phyloP scores from a whole-genome alignment of 2,329 filamentous ascomycete genomes.

The Phialophora chinensis region DNA sequence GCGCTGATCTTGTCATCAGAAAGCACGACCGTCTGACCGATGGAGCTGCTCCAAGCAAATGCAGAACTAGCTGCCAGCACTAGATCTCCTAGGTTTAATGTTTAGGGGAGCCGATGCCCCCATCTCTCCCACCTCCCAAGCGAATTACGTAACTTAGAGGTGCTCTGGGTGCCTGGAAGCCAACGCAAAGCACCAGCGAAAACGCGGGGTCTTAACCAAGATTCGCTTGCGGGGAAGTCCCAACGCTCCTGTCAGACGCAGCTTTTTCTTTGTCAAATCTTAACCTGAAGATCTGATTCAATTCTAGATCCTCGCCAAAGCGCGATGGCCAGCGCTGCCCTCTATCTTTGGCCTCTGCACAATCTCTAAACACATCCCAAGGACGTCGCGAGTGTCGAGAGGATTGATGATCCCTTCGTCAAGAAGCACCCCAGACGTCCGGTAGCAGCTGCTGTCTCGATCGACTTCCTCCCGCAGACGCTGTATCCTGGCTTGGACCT shows the following conservation, averaged over 20 bases:
- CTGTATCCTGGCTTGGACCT: slow-evolving; percentile 40
- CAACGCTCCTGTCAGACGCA: not conserved
- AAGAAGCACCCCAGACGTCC: slow-evolving; percentile 44
- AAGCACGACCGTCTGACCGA: not conserved
- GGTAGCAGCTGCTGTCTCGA: slow-evolving; percentile 46
- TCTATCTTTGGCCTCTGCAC: slow-evolving; percentile 41
- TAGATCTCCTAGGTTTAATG: no score
- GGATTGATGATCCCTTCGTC: slow-evolving; percentile 51
- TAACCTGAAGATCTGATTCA: not conserved
- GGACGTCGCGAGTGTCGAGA: slow-evolving; percentile 47
- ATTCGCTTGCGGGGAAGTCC: not conserved
- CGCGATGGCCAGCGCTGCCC: slow-evolving; percentile 41
- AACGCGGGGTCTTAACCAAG: not conserved
- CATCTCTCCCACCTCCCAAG: no score
- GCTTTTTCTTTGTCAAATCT: not conserved
- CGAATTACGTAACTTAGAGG: no score
- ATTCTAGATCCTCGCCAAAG: slow-evolving; percentile 39
- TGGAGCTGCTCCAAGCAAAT: no score
- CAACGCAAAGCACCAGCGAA: not conserved
- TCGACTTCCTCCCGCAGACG: slow-evolving; percentile 42
- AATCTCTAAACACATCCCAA: slow-evolving; percentile 48
- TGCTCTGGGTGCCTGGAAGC: no score
- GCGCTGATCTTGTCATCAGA: not conserved
- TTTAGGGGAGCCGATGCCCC: no score
- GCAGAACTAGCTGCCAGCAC: no score